Evolutionary conservation across 2,329 filamentous ascomycete genomes (phyloP).

Genomic region (Fusarium hainanense): DNA sequence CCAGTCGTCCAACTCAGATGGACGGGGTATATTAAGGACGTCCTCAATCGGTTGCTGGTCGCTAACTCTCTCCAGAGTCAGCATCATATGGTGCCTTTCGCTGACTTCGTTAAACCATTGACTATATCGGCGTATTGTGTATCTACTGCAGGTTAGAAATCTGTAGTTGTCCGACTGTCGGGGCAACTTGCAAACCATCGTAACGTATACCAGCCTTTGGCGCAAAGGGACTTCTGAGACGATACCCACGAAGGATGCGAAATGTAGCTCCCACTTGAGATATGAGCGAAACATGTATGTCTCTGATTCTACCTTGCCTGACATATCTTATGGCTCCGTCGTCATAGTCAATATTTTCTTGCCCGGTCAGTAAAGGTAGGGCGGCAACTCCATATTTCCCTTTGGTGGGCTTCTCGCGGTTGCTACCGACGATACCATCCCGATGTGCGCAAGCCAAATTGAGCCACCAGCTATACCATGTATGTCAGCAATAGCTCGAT

Average conservation of each 20-base stretch:
- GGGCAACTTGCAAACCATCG: conserved; percentile 63
- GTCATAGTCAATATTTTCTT: conserved; percentile 56
- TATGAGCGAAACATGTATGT: conserved; percentile 63
- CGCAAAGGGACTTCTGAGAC: conserved; percentile 62
- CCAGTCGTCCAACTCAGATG: conserved; percentile 69
- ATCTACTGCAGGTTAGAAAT: conserved; percentile 51
- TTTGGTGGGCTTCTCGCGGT: conserved; percentile 58
- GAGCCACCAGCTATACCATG: conserved; percentile 65
- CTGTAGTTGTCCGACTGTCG: background rate
- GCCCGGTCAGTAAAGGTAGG: conserved; percentile 63
- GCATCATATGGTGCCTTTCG: conserved; percentile 56
- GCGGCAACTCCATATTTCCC: conserved; percentile 59
- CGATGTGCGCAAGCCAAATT: conserved; percentile 66
- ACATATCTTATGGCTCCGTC: conserved; percentile 56
- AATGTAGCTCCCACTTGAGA: conserved; percentile 61
- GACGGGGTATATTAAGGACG: conserved; percentile 59
- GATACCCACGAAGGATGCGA: conserved; percentile 64
- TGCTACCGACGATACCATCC: conserved; percentile 64
- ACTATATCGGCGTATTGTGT: conserved; percentile 61
- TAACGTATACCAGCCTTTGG: conserved; percentile 66
- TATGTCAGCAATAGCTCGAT: conserved; percentile 30
- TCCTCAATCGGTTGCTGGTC: conserved; percentile 57
- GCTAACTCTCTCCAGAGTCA: conserved; percentile 59
- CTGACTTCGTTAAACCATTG: conserved; percentile 44
- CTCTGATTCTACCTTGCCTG: conserved; percentile 55